Percentiles rank a stretch among this genome's conserved stretches.
Evolutionary conservation across 352 stramenopile species (phyloP).

Genomic region (Phytopythium litorale): DNA sequence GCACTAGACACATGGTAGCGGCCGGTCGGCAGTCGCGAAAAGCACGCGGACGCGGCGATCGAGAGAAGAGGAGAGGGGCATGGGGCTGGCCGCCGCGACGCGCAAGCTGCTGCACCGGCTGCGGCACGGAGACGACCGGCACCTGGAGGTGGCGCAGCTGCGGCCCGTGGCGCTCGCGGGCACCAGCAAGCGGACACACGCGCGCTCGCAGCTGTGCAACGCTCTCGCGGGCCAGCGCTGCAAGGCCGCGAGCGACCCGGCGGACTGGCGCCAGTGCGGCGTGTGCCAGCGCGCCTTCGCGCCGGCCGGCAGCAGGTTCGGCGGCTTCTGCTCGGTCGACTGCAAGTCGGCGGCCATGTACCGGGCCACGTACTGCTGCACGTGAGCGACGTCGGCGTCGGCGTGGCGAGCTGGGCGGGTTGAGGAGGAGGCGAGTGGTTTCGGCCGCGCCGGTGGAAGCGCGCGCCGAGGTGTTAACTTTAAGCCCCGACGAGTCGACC

Average conservation of each 20-base stretch:
- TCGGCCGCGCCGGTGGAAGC: neutral
- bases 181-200: constrained; percentile 48
- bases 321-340: constrained; percentile 67
- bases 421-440: neutral
- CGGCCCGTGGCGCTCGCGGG: constrained; percentile 63
- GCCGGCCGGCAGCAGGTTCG: constrained; percentile 41
- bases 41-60: neutral
- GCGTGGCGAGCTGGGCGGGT: too few relatives aligned
- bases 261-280: constrained; percentile 43
- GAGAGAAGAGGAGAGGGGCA: constrained; percentile 8
- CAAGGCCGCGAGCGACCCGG: constrained; percentile 50
- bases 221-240: constrained; percentile 27
- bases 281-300: constrained; percentile 66
- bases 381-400: neutral
- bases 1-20: too few relatives aligned
- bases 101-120: constrained; percentile 48
- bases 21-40: neutral
- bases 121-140: constrained; percentile 37
- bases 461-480: constrained; percentile 1
- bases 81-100: constrained; percentile 44
- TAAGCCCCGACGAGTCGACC: neutral
- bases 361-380: constrained; percentile 13
- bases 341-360: constrained; percentile 73
- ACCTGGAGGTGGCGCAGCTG: constrained; percentile 56
- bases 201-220: constrained; percentile 53